A percentile compares a stretch with the other conserved stretches of the same genome.
phyloP scores from a whole-genome alignment of 768 basidiomycete genomes.

The Rhodocollybia butyracea region DNA sequence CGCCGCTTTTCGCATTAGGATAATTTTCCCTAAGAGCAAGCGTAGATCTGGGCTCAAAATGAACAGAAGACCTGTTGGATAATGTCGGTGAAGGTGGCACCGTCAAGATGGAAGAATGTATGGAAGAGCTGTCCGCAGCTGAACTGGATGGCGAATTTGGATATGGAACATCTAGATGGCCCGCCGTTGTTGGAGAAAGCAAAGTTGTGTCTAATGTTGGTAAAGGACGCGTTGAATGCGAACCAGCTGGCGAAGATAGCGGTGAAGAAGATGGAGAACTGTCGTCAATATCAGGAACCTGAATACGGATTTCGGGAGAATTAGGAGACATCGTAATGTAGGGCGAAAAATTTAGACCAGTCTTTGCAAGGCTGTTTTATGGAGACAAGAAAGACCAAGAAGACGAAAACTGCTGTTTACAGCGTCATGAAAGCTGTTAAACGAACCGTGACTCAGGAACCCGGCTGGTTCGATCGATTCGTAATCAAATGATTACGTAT shows the following conservation, averaged over 20 bases:
- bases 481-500: no score
- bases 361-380: not conserved
- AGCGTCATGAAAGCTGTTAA: not conserved
- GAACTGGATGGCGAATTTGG: conserved; percentile 20
- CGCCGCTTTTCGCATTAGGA: conserved; percentile 54
- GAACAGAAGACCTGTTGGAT: conserved; percentile 59
- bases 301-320: conserved; percentile 7
- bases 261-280: not conserved
- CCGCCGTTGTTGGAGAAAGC: conserved; percentile 20
- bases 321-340: not conserved
- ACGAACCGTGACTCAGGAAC: no score
- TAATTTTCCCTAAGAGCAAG: conserved; percentile 65
- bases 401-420: not conserved
- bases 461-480: no score
- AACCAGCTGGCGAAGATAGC: conserved; percentile 15
- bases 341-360: not conserved
- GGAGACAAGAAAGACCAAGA: not conserved
- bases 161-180: conserved; percentile 18
- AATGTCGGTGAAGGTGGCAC: conserved; percentile 66
- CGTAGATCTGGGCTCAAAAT: conserved; percentile 46
- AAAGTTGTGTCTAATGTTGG: conserved; percentile 10
- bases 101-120: no score
- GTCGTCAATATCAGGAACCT: not conserved
- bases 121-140: conserved; percentile 23
- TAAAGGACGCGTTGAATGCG: not conserved